Evolutionary conservation across 495 filamentous ascomycete species (phyloP), one percentile per base, ranked within the genome.

Genomic region (Aspergillus coremiiformis): DNA sequence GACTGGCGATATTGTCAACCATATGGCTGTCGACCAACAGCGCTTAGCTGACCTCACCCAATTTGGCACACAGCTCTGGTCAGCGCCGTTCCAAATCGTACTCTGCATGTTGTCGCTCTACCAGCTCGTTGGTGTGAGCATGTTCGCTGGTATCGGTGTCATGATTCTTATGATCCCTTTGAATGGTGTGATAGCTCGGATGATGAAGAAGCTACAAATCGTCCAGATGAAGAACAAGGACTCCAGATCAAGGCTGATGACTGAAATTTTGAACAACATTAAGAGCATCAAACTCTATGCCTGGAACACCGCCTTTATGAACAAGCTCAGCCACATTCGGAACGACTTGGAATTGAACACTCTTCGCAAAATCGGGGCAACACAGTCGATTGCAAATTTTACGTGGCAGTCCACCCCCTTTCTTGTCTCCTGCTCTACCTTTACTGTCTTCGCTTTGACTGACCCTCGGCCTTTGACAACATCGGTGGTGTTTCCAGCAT

Each of bases 351-450:
- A 99, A 70, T 73, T 99, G 39, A 89, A 92, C 67, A 97, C 94
- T 12, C 84, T 97, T 35, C 87, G 91, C 47, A 95, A 91, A 63
- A 97, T 99, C 55, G 94, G 94, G 42, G 90, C 91, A 42, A 84
- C 90, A 1, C 90, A 95, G 66, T 86, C 92, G 6, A 75, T 96
- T 67, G 89, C 94, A 24, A 97, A 95, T 60, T 99, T 99, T 53
- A 96, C 94, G 21, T 99, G 94, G 94, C 88, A 88, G n/a, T 93
- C 88, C n/a, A 97, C 94, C 9, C 94, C 94, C 8, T 99, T 99
- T 74, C 79, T 99, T 27, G 94, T 99, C 12, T 97, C 94, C 12
- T 97, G 92, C 72, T 90, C 88, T 8, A 97, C 93, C 9, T 99
- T 99, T 62, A 84, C 88, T 12, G 88, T 97, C 15, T 99, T 93